Conservation (phyloP, 2,329 filamentous ascomycete genomes). For the Ceratocystiopsis sp. region DNA sequence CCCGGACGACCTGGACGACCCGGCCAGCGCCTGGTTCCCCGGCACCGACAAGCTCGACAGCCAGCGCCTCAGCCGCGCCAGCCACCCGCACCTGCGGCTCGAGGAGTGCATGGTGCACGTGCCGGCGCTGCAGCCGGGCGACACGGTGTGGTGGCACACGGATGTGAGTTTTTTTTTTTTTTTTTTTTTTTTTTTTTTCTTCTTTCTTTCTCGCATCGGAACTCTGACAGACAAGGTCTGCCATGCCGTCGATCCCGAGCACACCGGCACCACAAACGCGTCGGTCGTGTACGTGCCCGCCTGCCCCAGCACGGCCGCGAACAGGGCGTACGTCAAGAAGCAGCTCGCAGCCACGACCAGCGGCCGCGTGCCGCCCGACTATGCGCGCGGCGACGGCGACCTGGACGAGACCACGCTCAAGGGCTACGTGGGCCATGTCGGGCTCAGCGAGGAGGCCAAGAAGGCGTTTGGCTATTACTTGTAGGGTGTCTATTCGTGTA, state of each 20-base stretch:
- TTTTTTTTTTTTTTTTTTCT: too few species aligned
- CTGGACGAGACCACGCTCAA: too few species aligned
- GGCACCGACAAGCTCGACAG: slow-evolving; percentile 17
- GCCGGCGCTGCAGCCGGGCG: slow-evolving; percentile 19
- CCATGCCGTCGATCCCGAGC: background rate
- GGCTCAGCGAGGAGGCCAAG: too few species aligned
- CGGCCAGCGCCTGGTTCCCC: slow-evolving; percentile 17
- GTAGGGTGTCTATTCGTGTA: too few species aligned
- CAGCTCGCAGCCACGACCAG: background rate
- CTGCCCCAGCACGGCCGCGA: background rate
- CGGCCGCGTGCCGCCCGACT: too few species aligned
- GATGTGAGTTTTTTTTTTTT: background rate
- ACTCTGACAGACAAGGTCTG: background rate
- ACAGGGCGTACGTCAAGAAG: background rate
- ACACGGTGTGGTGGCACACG: slow-evolving; percentile 11
- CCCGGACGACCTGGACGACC: slow-evolving; percentile 4
- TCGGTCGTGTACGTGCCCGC: too few species aligned
- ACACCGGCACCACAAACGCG: background rate
- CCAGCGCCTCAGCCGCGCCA: slow-evolving; percentile 17
- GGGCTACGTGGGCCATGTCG: too few species aligned
- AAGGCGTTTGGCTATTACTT: too few species aligned
- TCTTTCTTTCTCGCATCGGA: too few species aligned
- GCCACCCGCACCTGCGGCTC: slow-evolving; percentile 22
- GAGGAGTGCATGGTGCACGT: slow-evolving; percentile 21
- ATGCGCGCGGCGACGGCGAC: too few species aligned